Evolutionary conservation across 2,329 filamentous ascomycete genomes (phyloP).

Genomic region (Fusarium hostae): DNA sequence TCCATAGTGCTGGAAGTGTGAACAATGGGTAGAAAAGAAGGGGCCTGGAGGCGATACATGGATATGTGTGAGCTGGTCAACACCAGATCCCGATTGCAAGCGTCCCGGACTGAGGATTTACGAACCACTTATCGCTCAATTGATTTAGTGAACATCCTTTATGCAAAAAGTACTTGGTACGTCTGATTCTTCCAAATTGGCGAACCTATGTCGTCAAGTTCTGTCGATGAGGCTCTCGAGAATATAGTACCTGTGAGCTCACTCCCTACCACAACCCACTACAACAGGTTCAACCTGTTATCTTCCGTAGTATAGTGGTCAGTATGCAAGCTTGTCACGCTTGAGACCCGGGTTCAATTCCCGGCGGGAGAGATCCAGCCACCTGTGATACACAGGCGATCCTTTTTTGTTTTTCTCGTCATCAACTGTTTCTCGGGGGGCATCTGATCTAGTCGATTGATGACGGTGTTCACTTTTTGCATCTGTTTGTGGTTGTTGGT

Average conservation of each 20-base stretch:
- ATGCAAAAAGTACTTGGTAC: no score
- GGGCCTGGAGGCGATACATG: background rate
- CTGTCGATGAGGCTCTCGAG: fast-evolving
- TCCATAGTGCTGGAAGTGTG: background rate
- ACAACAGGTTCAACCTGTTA: constrained; percentile 1
- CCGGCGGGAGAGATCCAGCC: constrained; percentile 27
- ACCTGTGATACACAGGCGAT: constrained; percentile 15
- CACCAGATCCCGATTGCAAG: background rate
- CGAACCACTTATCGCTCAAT: no score
- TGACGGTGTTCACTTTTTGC: background rate
- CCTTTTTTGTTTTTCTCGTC: background rate
- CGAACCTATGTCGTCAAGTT: background rate
- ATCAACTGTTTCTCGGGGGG: fast-evolving
- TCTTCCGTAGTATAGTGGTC: constrained; percentile 31
- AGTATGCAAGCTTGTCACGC: constrained; percentile 31
- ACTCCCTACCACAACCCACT: background rate
- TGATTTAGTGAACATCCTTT: no score
- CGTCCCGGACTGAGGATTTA: fast-evolving
- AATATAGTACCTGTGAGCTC: background rate
- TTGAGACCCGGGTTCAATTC: constrained; percentile 28
- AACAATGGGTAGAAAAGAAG: background rate
- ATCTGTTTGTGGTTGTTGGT: background rate
- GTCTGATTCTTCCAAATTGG: no score
- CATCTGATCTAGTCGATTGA: background rate
- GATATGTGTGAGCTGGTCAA: no score